These are phyloP conservation scores for Angomonas ambiguus DNA, from an alignment of 208 protist species.

Conservation along the genomic window DNA sequence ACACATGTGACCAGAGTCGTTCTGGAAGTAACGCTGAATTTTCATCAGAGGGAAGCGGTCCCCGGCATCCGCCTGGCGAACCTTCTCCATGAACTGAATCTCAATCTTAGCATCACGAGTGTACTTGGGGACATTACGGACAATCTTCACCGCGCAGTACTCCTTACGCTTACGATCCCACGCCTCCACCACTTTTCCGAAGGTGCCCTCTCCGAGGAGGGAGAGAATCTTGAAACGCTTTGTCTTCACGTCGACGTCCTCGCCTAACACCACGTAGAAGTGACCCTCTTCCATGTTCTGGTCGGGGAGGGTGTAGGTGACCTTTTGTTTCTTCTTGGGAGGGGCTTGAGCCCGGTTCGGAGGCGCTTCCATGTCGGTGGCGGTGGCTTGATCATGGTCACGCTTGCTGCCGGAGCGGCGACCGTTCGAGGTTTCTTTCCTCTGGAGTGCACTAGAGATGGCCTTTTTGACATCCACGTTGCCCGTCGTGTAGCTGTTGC, in stretches of 20 bases:
- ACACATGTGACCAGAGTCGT: constrained; percentile 79
- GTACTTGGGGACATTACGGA: constrained; percentile 83
- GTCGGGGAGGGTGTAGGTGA: constrained; percentile 74
- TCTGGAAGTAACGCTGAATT: constrained; percentile 79
- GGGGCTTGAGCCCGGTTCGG: constrained; percentile 21
- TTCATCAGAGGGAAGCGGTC: constrained; percentile 78
- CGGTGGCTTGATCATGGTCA: constrained; percentile 43
- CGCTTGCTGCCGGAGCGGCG: constrained; percentile 79
- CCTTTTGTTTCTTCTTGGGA: constrained; percentile 70
- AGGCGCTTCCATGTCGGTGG: constrained; percentile 42
- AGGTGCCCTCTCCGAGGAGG: constrained; percentile 84
- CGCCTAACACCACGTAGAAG: constrained; percentile 88
- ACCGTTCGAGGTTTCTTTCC: constrained; percentile 17
- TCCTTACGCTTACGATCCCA: constrained; percentile 85
- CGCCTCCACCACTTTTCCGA: constrained; percentile 86
- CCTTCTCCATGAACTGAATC: constrained; percentile 82
- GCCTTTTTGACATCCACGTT: constrained; percentile 5
- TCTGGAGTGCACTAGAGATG: constrained; percentile 16
- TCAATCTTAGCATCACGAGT: constrained; percentile 84
- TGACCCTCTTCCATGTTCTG: constrained; percentile 89
- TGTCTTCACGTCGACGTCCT: constrained; percentile 84
- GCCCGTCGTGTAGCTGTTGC: neutral
- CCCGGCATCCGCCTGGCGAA: constrained; percentile 50
- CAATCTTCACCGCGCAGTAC: constrained; percentile 88
- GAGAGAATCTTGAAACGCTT: constrained; percentile 89